Conservation (phyloP, 1,284 basidiomycete genomes). For the Limonomyces culmigenus region DNA sequence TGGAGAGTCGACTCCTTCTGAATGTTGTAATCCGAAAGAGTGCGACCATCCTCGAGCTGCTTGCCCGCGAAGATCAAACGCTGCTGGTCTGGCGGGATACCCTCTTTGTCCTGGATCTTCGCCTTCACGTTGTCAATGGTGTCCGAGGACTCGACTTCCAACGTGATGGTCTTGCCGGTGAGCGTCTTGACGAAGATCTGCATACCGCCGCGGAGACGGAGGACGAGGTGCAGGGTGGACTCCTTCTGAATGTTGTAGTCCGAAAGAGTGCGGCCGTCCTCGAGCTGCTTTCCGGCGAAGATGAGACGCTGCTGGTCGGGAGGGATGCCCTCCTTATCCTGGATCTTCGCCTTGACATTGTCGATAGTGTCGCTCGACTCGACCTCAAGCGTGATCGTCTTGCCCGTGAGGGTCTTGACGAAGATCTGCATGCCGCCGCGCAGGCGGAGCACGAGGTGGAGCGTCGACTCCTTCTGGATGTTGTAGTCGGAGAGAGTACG, state of each 20-base stretch:
- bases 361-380: conserved; percentile 85
- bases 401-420: conserved; percentile 81
- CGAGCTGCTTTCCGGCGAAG: conserved; percentile 76
- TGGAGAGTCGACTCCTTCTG: conserved; percentile 56
- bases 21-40: conserved; percentile 64
- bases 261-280: conserved; percentile 70
- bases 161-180: conserved; percentile 75
- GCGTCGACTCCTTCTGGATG: conserved; percentile 47
- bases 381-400: conserved; percentile 90
- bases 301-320: conserved; percentile 71
- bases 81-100: conserved; percentile 74
- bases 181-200: conserved; percentile 68
- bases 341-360: conserved; percentile 75
- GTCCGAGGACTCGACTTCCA: conserved; percentile 80
- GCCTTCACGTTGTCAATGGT: conserved; percentile 82
- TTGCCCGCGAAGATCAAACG: conserved; percentile 75
- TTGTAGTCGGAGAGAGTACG: conserved; percentile 59
- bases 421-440: conserved; percentile 86
- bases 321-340: conserved; percentile 70
- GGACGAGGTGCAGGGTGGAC: conserved; percentile 53
- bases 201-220: conserved; percentile 57
- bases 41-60: conserved; percentile 66
- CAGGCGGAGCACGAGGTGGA: conserved; percentile 48
- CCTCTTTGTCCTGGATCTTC: conserved; percentile 77
- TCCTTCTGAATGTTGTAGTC: conserved; percentile 71